Evolutionary conservation across 331 rosid genomes (phyloP).

Genomic region (Erythrophleum ivorense): DNA sequence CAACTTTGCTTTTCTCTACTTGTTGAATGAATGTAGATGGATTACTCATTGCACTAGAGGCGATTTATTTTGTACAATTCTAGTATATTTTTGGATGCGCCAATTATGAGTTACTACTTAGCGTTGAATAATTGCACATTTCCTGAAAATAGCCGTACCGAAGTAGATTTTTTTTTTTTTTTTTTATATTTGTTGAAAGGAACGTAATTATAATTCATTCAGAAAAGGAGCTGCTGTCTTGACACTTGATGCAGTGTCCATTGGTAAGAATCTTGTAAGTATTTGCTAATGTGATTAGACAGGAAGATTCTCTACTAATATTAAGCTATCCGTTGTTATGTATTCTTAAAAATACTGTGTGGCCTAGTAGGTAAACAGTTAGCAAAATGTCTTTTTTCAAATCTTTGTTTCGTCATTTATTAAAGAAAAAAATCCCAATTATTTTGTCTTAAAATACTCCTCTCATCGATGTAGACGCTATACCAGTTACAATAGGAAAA

Average conservation of each 20-base stretch:
- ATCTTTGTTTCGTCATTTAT: no score
- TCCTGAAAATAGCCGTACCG: not conserved
- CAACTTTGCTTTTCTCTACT: not conserved
- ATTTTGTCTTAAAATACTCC: no score
- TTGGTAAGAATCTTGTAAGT: not conserved
- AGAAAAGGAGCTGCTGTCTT: not conserved
- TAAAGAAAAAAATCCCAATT: no score
- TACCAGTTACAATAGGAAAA: no score
- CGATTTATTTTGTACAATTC: not conserved
- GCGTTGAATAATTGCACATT: not conserved
- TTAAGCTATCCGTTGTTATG: not conserved
- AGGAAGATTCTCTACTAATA: not conserved
- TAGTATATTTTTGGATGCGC: not conserved
- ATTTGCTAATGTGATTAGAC: not conserved
- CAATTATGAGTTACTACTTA: not conserved
- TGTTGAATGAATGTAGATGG: slow-evolving; percentile 28
- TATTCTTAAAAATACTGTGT: no score
- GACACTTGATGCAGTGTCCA: not conserved
- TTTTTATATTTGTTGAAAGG: not conserved
- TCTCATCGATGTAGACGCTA: no score
- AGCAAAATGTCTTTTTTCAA: no score
- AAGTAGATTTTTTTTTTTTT: not conserved
- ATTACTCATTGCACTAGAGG: slow-evolving; percentile 18
- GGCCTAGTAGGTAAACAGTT: no score
- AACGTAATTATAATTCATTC: not conserved